phyloP scores from a whole-genome alignment of 2,329 filamentous ascomycete genomes.

The Lasiodiplodia sp. region DNA sequence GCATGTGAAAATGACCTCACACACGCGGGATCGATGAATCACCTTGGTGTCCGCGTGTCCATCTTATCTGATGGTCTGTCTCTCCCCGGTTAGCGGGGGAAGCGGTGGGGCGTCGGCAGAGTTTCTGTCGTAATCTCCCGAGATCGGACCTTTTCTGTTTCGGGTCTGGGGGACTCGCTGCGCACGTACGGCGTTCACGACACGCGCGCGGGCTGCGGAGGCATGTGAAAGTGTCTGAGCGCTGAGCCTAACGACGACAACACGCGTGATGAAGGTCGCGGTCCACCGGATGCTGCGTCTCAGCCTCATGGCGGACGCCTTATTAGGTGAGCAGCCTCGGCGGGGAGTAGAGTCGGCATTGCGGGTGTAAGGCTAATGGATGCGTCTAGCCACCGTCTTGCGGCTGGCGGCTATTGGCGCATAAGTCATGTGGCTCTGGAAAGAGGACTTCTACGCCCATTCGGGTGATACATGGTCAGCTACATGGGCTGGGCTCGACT shows the following conservation, averaged over 20 bases:
- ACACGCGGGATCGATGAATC: background rate
- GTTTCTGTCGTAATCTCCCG: background rate
- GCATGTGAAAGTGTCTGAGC: slow-evolving; percentile 19
- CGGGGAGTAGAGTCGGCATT: no score
- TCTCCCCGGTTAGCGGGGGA: background rate
- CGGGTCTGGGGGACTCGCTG: background rate
- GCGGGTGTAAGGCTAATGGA: no score
- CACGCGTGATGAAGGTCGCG: background rate
- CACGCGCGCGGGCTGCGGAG: background rate
- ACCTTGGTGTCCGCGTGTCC: slow-evolving; percentile 19
- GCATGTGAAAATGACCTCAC: slow-evolving; percentile 24
- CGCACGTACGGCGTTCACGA: background rate
- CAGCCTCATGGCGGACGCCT: no score
- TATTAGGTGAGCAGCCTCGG: no score
- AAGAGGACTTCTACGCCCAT: no score
- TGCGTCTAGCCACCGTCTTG: no score
- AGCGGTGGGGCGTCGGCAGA: background rate
- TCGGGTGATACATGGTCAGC: no score
- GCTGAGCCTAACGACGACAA: background rate
- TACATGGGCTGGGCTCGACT: no score
- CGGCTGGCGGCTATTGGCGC: no score
- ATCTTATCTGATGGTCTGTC: slow-evolving; percentile 9
- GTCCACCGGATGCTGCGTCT: no score
- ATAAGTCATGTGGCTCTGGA: no score
- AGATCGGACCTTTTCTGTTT: slow-evolving; percentile 5